Evolutionary conservation across 2,329 filamentous ascomycete genomes (phyloP), one percentile per base, ranked within the genome.

Genomic region (Paraconiothyrium brasiliense): DNA sequence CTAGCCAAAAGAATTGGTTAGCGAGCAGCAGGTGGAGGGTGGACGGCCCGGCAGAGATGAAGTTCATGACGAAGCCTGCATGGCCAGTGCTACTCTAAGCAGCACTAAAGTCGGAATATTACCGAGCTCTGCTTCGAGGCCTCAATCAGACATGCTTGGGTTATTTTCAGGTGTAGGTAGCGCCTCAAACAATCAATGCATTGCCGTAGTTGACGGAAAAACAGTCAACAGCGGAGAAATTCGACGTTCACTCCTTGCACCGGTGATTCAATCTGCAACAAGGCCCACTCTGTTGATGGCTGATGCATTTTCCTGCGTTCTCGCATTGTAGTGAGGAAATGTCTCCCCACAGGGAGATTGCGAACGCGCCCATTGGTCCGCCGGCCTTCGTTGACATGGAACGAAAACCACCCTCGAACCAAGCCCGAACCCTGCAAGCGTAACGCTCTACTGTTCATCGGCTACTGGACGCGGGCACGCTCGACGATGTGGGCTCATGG

Each of bases 181-280:
- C 41, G 32, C 54, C 54, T 47, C 16, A 24, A 1, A 47, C 24
- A 47, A 24, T n/a, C 14, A 54, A 47, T 34, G 39, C 27, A 47
- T 47, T 20, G 39, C 43, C 46, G 41, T n/a, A 44, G 54, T 56
- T 56, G 54, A 56, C 43, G 41, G 54, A 47, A 37, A 37, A 56
- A 47, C 34, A 56, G 41, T 48, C 30, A 41, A 47, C 39, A 20
- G 46, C 32, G 43, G 54, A 47, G 43, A 35, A 56, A 48, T 10
- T 48, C 32, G 34, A 27, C 4, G 35, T 24, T 27, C n/a, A 13
- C 24, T 20, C 10, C 22, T 20, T 24, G 41, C 32, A 30, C 16
- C 5, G 22, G 43, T 47, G 41, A 47, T 10, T 56, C 32, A 11
- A 56, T n/a, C 46, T 48, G 30, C 22, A 22, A 37, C 32, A 32